phyloP scores from a whole-genome alignment of 176 grass and related monocot genomes.

The Secale cereale region DNA sequence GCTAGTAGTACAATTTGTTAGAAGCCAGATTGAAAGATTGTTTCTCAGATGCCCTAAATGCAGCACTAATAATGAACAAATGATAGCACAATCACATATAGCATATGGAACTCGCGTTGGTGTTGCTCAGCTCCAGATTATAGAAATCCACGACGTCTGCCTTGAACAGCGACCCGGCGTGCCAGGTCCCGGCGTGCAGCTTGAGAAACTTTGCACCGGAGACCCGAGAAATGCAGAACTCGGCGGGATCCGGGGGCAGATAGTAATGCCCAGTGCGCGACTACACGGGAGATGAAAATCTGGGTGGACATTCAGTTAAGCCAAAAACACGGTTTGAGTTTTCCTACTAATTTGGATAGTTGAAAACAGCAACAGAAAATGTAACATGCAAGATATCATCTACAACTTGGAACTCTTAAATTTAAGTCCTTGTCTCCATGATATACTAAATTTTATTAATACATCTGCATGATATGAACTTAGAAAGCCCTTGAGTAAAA shows the following conservation, averaged over 20 bases:
- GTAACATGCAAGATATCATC: no score
- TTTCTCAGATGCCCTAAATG: not conserved
- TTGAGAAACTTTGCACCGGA: slow-evolving; percentile 87
- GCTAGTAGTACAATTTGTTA: no score
- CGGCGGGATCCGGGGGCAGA: slow-evolving; percentile 64
- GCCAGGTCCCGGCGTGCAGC: slow-evolving; percentile 88
- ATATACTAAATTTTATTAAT: no score
- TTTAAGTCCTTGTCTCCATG: no score
- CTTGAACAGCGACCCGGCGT: slow-evolving; percentile 84
- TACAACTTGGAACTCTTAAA: no score
- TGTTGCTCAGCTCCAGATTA: slow-evolving; percentile 93
- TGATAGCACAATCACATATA: not conserved
- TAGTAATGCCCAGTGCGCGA: slow-evolving; percentile 62
- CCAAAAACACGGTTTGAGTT: no score
- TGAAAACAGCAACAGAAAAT: no score
- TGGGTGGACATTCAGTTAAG: no score
- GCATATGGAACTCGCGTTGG: slow-evolving; percentile 96
- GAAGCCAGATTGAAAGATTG: not conserved
- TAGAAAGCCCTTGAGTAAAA: no score
- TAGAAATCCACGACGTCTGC: slow-evolving; percentile 72
- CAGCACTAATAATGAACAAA: not conserved
- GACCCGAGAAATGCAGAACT: slow-evolving; percentile 71
- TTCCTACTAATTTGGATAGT: no score
- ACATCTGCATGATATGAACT: no score
- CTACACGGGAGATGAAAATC: no score